A percentile compares a stretch with the other conserved stretches of the same genome.
phyloP scores from a whole-genome alignment of 805 yeast species.

The Pichia thaimueangensis region DNA sequence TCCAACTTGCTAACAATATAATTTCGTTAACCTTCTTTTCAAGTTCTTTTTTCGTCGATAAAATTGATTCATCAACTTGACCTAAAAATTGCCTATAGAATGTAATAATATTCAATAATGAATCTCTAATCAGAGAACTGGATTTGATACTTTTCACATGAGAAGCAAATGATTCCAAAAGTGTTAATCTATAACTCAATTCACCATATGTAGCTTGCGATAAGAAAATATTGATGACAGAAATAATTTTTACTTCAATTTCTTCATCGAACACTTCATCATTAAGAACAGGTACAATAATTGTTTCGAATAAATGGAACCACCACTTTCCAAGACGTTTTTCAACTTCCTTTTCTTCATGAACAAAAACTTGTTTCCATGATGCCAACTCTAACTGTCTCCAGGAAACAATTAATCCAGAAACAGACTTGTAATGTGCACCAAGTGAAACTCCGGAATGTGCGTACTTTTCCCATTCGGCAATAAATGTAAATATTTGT shows the following conservation, averaged over 20 bases:
- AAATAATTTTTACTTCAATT: slow-evolving; percentile 33
- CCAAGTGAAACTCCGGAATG: slow-evolving; percentile 65
- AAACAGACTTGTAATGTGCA: slow-evolving; percentile 47
- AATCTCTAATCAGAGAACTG: slow-evolving; percentile 26
- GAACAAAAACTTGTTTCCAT: slow-evolving; percentile 71
- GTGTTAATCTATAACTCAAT: slow-evolving; percentile 47
- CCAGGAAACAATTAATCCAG: slow-evolving; percentile 80
- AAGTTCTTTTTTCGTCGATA: slow-evolving; percentile 42
- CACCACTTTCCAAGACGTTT: slow-evolving; percentile 73
- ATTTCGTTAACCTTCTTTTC: slow-evolving; percentile 81
- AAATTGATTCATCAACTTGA: slow-evolving; percentile 40
- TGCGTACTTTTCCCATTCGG: slow-evolving; percentile 94
- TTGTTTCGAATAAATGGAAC: slow-evolving; percentile 81
- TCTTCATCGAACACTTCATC: slow-evolving; percentile 32
- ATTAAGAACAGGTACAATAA: slow-evolving; percentile 47
- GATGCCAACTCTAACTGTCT: slow-evolving; percentile 78
- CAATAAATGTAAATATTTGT: slow-evolving; percentile 71
- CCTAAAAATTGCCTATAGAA: slow-evolving; percentile 65
- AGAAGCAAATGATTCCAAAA: slow-evolving; percentile 57
- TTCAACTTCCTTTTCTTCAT: slow-evolving; percentile 49
- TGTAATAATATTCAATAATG: slow-evolving; percentile 50
- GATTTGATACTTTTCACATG: slow-evolving; percentile 39
- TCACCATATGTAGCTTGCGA: slow-evolving; percentile 77
- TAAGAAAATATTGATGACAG: slow-evolving; percentile 68
- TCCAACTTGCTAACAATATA: slow-evolving; percentile 91